Evolutionary conservation across 2,329 filamentous ascomycete species (phyloP).

Genomic region (Curvularia sp.): DNA sequence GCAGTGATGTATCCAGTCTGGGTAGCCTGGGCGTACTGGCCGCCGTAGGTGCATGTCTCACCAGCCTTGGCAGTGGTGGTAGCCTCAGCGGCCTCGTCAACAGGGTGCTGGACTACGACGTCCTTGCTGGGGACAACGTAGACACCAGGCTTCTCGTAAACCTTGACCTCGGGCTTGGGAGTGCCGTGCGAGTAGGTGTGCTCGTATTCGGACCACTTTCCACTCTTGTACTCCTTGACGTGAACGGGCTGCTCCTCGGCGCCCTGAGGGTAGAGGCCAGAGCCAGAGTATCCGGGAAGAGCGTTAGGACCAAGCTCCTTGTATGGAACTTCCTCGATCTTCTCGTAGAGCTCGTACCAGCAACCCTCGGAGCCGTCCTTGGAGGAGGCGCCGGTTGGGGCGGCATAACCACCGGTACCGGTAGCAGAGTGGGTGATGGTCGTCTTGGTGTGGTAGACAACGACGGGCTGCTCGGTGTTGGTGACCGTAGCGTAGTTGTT

Average conservation of each 20-base stretch:
- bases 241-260: slow-evolving; percentile 35
- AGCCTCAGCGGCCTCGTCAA: slow-evolving; percentile 32
- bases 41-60: slow-evolving; percentile 40
- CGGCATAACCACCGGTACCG: slow-evolving; percentile 25
- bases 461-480: slow-evolving; percentile 36
- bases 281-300: slow-evolving; percentile 39
- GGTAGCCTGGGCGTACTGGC: slow-evolving; percentile 29
- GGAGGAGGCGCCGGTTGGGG: slow-evolving; percentile 13
- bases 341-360: slow-evolving; percentile 45
- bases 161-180: slow-evolving; percentile 37
- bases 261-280: slow-evolving; percentile 36
- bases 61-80: slow-evolving; percentile 32
- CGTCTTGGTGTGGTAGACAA: slow-evolving; percentile 39
- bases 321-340: slow-evolving; percentile 38
- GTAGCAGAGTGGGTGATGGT: slow-evolving; percentile 35
- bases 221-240: slow-evolving; percentile 42
- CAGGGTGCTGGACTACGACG: slow-evolving; percentile 30
- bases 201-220: slow-evolving; percentile 40
- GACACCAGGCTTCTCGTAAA: slow-evolving; percentile 39
- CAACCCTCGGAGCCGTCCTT: slow-evolving; percentile 28
- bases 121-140: slow-evolving; percentile 43
- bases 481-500: slow-evolving; percentile 38
- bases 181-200: slow-evolving; percentile 33
- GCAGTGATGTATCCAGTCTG: slow-evolving; percentile 37
- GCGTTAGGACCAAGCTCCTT: slow-evolving; percentile 40